Base-by-base conservation (phyloP, 2,329 filamentous ascomycete genomes). In the Aspergillus caelatus region DNA sequence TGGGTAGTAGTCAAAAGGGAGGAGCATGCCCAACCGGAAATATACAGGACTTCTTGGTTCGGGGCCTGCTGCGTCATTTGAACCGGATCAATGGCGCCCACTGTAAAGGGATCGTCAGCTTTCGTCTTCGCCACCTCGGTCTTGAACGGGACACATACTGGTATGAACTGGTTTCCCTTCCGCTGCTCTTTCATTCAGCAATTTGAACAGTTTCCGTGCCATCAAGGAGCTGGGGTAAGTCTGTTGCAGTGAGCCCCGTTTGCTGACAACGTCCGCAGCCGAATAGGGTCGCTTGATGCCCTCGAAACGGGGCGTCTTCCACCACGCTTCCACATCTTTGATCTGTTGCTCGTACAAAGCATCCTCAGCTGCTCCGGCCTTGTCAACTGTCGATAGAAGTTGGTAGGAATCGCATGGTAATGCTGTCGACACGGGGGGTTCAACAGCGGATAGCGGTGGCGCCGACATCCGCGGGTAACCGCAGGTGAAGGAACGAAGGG, bases 31-130 rank as follows among this genome's bases (percentile, higher is more conserved):
- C 95, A 99, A 66, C 95, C 95, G 0, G 94, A 97, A 67, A 99
- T 85, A 80, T 99, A 99, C 53, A 99, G 86, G 21, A 97, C 91
- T 78, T 99, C 94, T 77, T 98, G 95, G 80, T 98, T 92, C 7
- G 92, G 88, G 19, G 95, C 95, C 82, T 98, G 95, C 79, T 99
- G 95, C 56, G 95, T 97, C 95, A 99, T 98, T 81, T 99, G 95
- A 12, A 98, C 89, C n/a, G 95, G 95, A 75, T 99, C 95, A 79
- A 99, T 96, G 64, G 94, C 95, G 71, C 95, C 95, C 91, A 99
- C 92, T 94, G 58, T n/a, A 48, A 23, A 43, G 21, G 12, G 6
- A 26, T 45, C n/a, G 63, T 72, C 61, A 71, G 67, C 26, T 45
- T 56, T 56, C 23, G 43, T 23, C 28, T 23, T 30, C 9, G 10